Percentiles rank a stretch among this genome's conserved stretches.
phyloP scores from a whole-genome alignment of 2,329 filamentous ascomycete genomes.

The Dactylella cylindrospora region DNA sequence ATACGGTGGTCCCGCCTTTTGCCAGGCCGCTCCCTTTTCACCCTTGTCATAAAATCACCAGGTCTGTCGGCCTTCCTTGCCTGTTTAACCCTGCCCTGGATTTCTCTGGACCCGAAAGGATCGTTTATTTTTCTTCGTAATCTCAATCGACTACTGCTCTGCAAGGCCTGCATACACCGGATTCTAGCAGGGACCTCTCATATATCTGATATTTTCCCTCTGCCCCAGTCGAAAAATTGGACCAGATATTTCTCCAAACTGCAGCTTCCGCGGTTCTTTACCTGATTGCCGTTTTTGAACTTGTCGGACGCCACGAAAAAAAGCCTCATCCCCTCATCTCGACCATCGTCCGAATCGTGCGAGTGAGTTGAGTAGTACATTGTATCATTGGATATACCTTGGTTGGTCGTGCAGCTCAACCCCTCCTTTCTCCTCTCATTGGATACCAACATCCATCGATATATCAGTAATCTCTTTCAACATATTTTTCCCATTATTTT shows the following conservation, averaged over 20 bases:
- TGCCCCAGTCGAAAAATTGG: too few species aligned
- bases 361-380: too few species aligned
- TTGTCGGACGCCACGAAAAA: not conserved
- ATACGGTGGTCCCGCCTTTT: conserved; percentile 3
- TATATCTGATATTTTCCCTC: not conserved
- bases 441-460: too few species aligned
- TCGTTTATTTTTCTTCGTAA: conserved; percentile 10
- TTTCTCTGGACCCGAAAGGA: conserved; percentile 13
- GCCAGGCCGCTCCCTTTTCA: not conserved
- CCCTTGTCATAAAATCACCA: conserved; percentile 9
- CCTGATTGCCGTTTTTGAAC: not conserved
- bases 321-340: too few species aligned
- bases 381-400: too few species aligned
- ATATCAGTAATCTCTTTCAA: too few species aligned
- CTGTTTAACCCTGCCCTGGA: conserved; percentile 13
- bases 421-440: too few species aligned
- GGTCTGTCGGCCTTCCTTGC: conserved; percentile 23
- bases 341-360: too few species aligned
- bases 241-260: not conserved
- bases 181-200: too few species aligned
- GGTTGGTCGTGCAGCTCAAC: too few species aligned
- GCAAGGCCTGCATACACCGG: too few species aligned
- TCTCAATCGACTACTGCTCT: not conserved
- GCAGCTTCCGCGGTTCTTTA: not conserved
- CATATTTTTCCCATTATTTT: too few species aligned